Base-by-base conservation (phyloP, 1,284 basidiomycete species). In the Xerocomus cyaneibrunnescens region DNA sequence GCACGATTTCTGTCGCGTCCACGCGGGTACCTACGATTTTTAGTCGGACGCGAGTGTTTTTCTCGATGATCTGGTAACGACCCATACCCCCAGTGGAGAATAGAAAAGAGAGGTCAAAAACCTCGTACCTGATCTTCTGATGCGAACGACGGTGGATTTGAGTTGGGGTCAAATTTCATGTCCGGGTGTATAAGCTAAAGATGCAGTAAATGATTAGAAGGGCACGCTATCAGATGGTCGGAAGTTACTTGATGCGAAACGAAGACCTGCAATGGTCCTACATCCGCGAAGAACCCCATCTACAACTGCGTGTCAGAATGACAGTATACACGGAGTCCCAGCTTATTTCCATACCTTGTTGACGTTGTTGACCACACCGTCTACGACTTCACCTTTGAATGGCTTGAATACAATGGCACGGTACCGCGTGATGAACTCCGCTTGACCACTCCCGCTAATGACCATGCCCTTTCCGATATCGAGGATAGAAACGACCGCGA, bases 241-340 rank as follows among this genome's bases (percentile, higher is more conserved):
- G 59, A 58, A 60, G 85, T 65, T 59, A 97, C 93, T 75, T 98
- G 95, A 58, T 92, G 91, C 17, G 94, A 96, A 21, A 98, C 90
- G 67, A 97, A 97, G 46, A 94, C 92, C 37, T 85, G 84, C 57
- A 97, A 70, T 16, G 96, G 97, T 35, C 97, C 97, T 46, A 96
- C 94, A 59, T 96, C 92, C 45, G 93, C 94, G 61, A 98, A 98
- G 75, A 98, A 97, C 7, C 95, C 95, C 94, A 98, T 98, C 94
- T 95, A 64, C 9, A 25, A 41, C 34, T 8, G 23, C 8, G 27
- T 42, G 5, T 58, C 32, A 60, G 54, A 21, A 51, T 3, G n/a
- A 25, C 16, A 14, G 31, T 3, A 14, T 10, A 16, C 16, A 28
- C 3, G 2, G 27, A 40, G 37, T 3, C 1, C 7, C 10, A 19